Evolutionary conservation across 768 basidiomycete species (phyloP), one percentile per base, ranked within the genome.

Genomic region (Boletus subparvulus): DNA sequence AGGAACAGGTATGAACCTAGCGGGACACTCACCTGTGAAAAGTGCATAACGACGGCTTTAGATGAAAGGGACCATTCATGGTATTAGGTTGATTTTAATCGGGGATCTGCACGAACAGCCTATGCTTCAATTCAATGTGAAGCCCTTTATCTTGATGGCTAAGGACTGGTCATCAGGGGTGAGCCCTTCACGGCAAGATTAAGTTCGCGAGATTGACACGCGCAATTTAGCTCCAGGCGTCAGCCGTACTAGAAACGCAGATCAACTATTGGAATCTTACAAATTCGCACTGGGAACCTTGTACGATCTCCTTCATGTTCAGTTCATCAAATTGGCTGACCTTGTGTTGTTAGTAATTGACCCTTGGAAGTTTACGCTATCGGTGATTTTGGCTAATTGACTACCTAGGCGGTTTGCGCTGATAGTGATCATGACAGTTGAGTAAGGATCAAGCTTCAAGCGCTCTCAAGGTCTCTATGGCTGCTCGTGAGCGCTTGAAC

Each of bases 231-330:
- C 74, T 98, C 44, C 87, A 88, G 67, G 90, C 92, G 6, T 86
- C 87, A 7, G 89, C 90, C 1, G 87, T 88, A 0, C 77, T 98
- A 65, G 85, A 87, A 24, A 87, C 86, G 3, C 85, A 87, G 48
- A 88, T 97, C 69, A 93, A 86, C 56, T 99, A 97, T 66, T 99
- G 94, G 92, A 99, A 99, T 71, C 73, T 98, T 48, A 87, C 88
- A 24, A 98, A 97, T 68, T 98, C 97, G 47, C 94, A 98, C 66
- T 99, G 97, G 94, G 97, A 98, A 73, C 96, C 97, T 32, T 70
- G 90, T 90, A 67, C 60, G 86, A 39, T 47, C 74, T 1, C 13
- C 53, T 41, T 61, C 36, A 9, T 48, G 35, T 44, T 44, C 30
- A n/a, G 5, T 19, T 41, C 30, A 46, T 47, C 32, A 46, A 10